Conservation (phyloP, 2,329 filamentous ascomycete genomes). For the Byssothecium circinans region DNA sequence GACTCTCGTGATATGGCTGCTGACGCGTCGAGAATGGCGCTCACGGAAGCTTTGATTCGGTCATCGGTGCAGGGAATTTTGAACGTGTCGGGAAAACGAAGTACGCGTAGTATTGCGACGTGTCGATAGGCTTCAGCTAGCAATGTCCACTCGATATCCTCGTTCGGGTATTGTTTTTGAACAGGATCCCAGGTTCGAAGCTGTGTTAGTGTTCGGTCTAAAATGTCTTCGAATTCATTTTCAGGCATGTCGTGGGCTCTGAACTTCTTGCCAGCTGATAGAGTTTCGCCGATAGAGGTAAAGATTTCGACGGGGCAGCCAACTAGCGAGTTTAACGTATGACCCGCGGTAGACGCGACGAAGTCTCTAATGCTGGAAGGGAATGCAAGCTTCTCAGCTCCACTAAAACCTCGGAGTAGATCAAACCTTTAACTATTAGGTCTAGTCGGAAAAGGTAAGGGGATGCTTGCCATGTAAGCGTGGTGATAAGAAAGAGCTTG, state of each 20-base stretch:
- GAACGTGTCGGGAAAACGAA: slow-evolving; percentile 13
- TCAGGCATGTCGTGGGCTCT: background rate
- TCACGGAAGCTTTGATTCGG: slow-evolving; percentile 9
- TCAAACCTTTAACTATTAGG: slow-evolving; percentile 9
- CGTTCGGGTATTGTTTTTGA: slow-evolving; percentile 3
- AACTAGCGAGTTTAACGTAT: slow-evolving; percentile 8
- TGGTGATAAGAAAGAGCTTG: slow-evolving; percentile 13
- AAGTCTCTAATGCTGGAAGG: slow-evolving; percentile 5
- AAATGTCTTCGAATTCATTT: slow-evolving; percentile 1
- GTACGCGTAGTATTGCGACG: slow-evolving; percentile 10
- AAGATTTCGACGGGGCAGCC: slow-evolving; percentile 15
- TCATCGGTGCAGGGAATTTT: slow-evolving; percentile 9
- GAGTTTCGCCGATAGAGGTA: slow-evolving; percentile 8
- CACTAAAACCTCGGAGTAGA: slow-evolving; percentile 17
- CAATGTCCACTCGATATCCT: slow-evolving; percentile 12
- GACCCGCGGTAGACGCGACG: slow-evolving; percentile 1
- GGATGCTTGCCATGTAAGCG: slow-evolving; percentile 11
- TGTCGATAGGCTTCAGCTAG: slow-evolving; percentile 15
- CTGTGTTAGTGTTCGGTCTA: slow-evolving; percentile 2
- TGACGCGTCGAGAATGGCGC: slow-evolving; percentile 13
- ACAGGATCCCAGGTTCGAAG: slow-evolving; percentile 6
- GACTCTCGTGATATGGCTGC: slow-evolving; percentile 11
- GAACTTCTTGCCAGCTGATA: slow-evolving; percentile 9
- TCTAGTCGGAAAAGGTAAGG: background rate
- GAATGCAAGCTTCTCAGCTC: slow-evolving; percentile 18